A percentile compares a stretch with the other conserved stretches of the same genome.
Conservation (phyloP, 2,329 filamentous ascomycete genomes). For the Penicillium sp. region DNA sequence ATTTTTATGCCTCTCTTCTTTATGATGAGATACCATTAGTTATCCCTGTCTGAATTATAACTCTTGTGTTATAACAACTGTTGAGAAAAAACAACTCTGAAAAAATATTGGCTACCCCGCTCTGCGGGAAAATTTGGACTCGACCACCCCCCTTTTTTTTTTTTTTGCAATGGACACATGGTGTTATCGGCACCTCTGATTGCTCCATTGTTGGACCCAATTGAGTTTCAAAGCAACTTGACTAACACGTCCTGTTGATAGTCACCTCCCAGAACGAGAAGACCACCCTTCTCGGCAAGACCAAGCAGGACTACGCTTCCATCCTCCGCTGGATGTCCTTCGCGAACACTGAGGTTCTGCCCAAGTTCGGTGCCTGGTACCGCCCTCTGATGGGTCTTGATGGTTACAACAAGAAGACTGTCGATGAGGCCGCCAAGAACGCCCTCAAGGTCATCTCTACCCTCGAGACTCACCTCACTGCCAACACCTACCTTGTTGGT, state of each 20-base stretch:
- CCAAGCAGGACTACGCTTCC: constrained; percentile 99
- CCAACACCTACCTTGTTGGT: constrained; percentile 96
- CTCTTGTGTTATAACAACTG: constrained; percentile 72
- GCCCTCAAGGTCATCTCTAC: constrained; percentile 67
- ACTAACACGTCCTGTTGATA: constrained; percentile 45
- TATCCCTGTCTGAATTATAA: constrained; percentile 96
- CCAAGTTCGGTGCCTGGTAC: constrained; percentile 75
- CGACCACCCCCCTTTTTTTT: constrained; percentile 19
- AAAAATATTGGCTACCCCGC: constrained; percentile 59
- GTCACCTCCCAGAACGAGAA: constrained; percentile 99
- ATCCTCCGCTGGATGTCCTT: constrained; percentile 99
- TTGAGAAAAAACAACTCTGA: constrained; percentile 75
- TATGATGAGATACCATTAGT: constrained; percentile 84
- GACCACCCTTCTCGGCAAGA: constrained; percentile 98
- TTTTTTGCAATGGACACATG: constrained; percentile 19
- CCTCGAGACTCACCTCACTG: constrained; percentile 81
- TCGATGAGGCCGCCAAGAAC: constrained; percentile 75
- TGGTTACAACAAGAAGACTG: constrained; percentile 96
- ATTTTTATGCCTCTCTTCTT: constrained; percentile 18
- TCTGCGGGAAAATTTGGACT: constrained; percentile 23
- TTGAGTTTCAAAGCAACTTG: constrained; percentile 10
- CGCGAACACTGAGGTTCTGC: constrained; percentile 84
- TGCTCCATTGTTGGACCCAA: constrained; percentile 15
- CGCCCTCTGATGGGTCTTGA: constrained; percentile 76
- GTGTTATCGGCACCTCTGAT: constrained; percentile 15